Conservation (phyloP, 2,329 filamentous ascomycete genomes). For the Geosmithia putterillii region DNA sequence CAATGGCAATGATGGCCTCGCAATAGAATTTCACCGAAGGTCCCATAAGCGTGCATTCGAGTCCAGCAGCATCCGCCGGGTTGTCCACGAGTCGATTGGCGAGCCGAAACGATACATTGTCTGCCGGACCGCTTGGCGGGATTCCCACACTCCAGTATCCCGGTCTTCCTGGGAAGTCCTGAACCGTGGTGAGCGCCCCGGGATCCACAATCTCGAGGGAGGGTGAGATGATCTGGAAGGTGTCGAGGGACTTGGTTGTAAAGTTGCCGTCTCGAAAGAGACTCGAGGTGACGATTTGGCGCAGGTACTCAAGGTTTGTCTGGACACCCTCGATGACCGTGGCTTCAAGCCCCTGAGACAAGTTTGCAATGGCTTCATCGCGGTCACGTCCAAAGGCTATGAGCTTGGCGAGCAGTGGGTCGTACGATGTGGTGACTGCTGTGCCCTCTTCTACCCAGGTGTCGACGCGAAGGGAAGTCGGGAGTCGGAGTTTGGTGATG, state of each 20-base stretch:
- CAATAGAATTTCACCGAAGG: slow-evolving; percentile 21
- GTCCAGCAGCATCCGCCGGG: slow-evolving; percentile 10
- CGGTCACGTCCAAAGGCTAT: slow-evolving; percentile 52
- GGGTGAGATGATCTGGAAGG: slow-evolving; percentile 12
- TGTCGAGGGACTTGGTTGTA: slow-evolving; percentile 20
- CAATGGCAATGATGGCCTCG: slow-evolving; percentile 16
- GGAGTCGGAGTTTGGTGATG: slow-evolving; percentile 44
- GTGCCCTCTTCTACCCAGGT: slow-evolving; percentile 58
- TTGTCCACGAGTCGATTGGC: slow-evolving; percentile 24
- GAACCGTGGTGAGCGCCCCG: slow-evolving; percentile 21
- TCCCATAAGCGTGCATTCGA: slow-evolving; percentile 21
- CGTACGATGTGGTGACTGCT: slow-evolving; percentile 61
- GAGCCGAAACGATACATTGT: slow-evolving; percentile 19
- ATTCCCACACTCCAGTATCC: slow-evolving; percentile 25
- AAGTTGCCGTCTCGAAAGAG: slow-evolving; percentile 14
- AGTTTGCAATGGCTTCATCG: slow-evolving; percentile 48
- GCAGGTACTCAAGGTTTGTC: slow-evolving; percentile 21
- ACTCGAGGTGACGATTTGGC: slow-evolving; percentile 13
- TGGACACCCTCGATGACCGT: slow-evolving; percentile 16
- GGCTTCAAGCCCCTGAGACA: slow-evolving; percentile 46
- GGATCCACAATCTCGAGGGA: slow-evolving; percentile 22
- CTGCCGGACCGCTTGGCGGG: slow-evolving; percentile 27
- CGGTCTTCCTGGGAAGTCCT: slow-evolving; percentile 25
- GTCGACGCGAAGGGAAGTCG: slow-evolving; percentile 42
- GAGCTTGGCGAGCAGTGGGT: slow-evolving; percentile 66